Evolutionary conservation across 768 basidiomycete genomes (phyloP).

Genomic region (Phallus indusiatus): DNA sequence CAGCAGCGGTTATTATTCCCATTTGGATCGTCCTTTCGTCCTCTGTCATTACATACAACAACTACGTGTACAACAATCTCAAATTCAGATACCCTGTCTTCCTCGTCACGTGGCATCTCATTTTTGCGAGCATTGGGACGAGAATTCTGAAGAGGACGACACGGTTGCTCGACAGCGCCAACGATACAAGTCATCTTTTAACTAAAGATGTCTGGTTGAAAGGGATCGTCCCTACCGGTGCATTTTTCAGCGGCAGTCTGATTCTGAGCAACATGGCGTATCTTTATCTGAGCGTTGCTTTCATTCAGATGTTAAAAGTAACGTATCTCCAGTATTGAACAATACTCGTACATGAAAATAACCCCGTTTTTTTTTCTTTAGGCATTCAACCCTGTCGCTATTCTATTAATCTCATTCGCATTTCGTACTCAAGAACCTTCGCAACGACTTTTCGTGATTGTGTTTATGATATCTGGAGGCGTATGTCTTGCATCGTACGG

Average conservation of each 20-base stretch:
- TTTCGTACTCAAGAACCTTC: conserved; percentile 85
- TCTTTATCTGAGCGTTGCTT: conserved; percentile 82
- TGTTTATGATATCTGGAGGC: conserved; percentile 83
- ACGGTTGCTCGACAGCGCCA: conserved; percentile 59
- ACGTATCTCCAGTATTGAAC: too few species aligned
- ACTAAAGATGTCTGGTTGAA: conserved; percentile 67
- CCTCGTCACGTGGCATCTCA: conserved; percentile 79
- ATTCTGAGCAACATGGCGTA: conserved; percentile 90
- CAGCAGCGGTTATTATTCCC: conserved; percentile 69
- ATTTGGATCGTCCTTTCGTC: conserved; percentile 90
- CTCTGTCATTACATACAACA: conserved; percentile 93
- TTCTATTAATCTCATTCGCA: conserved; percentile 87
- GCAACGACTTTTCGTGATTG: conserved; percentile 69
- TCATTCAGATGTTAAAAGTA: conserved; percentile 96
- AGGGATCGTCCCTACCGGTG: conserved; percentile 87
- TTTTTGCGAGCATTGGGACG: conserved; percentile 75
- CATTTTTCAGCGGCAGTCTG: conserved; percentile 88
- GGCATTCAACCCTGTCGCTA: conserved; percentile 87
- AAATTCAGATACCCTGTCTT: conserved; percentile 88
- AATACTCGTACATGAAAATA: too few species aligned
- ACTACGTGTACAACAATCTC: conserved; percentile 74
- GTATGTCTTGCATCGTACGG: conserved; percentile 87
- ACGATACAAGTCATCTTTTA: conserved; percentile 55
- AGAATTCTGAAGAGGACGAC: conserved; percentile 79
- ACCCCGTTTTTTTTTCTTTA: conserved; percentile 22